A percentile compares a stretch with the other conserved stretches of the same genome.
These are phyloP conservation scores for Salix purpurea DNA, from an alignment of 345 rosid genomes.

Conservation along the genomic window DNA sequence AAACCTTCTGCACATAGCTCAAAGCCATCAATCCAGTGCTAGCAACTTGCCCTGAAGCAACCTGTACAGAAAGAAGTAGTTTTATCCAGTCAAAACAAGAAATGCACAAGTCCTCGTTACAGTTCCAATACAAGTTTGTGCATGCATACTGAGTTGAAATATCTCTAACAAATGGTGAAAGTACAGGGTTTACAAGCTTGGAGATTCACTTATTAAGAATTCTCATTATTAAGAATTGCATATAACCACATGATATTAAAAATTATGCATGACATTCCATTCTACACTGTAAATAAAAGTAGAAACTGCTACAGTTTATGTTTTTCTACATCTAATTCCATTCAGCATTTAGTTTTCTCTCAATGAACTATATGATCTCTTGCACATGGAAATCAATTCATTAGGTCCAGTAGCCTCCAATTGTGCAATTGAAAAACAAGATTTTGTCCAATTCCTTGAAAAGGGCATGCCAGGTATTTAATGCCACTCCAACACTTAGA, in stretches of 20 bases:
- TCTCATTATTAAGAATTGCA: neutral
- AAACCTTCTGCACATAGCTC: constrained; percentile 95
- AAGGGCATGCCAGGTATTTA: neutral
- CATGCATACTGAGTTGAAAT: neutral
- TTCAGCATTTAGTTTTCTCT: neutral
- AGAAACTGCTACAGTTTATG: neutral
- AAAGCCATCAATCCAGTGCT: constrained; percentile 80
- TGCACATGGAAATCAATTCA: neutral
- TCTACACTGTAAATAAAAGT: neutral
- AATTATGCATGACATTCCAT: neutral
- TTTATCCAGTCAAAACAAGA: constrained; percentile 7
- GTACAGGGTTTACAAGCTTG: neutral
- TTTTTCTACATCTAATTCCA: neutral
- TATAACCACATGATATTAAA: neutral
- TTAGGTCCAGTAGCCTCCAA: neutral
- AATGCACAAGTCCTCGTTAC: neutral
- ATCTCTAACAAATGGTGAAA: neutral
- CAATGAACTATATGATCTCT: neutral
- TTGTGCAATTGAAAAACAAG: neutral
- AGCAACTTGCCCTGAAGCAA: constrained; percentile 91
- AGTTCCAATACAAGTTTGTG: too few species aligned
- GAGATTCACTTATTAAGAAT: neutral
- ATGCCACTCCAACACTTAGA: neutral
- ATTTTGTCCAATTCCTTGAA: too few species aligned
- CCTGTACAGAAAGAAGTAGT: constrained; percentile 36